Evolutionary conservation across 2,329 filamentous ascomycete genomes (phyloP), one percentile per base, ranked within the genome.

Genomic region (Fusarium kyushuense): DNA sequence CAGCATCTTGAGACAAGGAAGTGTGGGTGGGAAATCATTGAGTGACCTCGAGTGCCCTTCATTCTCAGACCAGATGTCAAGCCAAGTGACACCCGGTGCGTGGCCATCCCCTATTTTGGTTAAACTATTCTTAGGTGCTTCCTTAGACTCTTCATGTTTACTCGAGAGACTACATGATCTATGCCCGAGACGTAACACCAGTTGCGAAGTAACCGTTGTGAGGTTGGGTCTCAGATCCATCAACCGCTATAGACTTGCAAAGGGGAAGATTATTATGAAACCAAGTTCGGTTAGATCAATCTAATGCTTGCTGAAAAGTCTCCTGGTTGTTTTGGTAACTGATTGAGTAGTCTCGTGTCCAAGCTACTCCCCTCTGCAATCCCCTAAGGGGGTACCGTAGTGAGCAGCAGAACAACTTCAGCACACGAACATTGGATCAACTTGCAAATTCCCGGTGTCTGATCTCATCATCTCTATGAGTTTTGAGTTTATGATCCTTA

Each of bases 121-220:
- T 11, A 7, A 38, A 17, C 17, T 11, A 25, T 1, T 16, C 4
- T 1, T 11, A 12, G 11, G 10, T 11, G 4, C 4, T 6, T n/a
- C 17, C 1, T 36, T 2, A 6, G 1, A 35, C 10, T 11, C 6
- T 14, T 2, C 10, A 8, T 17, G 4, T 5, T 7, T 27, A 16
- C 5, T 30, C 6, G 14, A 2, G 17, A 29, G 12, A 29, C 11
- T 19, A 11, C 6, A 29, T 29, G 6, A 8, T 5, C 17, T 45
- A n/a, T 14, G 10, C n/a, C 17, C 17, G 3, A 19, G 12, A 29
- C 12, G 6, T 30, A 45, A n/a, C 9, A 12, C 25, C 17, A 29
- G 25, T 45, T 7, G 9, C 14, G 8, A 10, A 45, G 27, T n/a
- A 2, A 30, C 19, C 5, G n/a, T 45, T 14, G 27, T 19, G 17